phyloP scores from a whole-genome alignment of 139 green algal species.

The Chlamydomonas schloesseri region DNA sequence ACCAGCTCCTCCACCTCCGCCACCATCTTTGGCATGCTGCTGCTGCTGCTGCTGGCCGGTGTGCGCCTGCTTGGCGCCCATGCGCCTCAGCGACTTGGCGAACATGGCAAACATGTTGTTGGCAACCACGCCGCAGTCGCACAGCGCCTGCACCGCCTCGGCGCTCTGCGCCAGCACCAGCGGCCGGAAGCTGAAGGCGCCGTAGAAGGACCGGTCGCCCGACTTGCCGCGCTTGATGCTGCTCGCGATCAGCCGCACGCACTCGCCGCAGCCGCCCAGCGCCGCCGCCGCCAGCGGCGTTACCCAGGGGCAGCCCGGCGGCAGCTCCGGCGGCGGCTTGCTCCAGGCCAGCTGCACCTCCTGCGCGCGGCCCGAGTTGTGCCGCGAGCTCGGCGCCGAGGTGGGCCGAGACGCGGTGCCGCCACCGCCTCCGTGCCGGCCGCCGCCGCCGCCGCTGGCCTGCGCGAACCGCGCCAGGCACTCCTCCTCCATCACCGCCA shows the following conservation, averaged over 20 bases:
- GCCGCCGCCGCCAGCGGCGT: constrained; percentile 38
- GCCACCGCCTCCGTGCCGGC: too few relatives aligned
- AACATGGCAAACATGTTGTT: too few relatives aligned
- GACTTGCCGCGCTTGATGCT: background rate
- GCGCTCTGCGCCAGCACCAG: constrained; percentile 3
- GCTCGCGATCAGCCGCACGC: constrained; percentile 19
- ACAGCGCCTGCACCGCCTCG: constrained; percentile 1
- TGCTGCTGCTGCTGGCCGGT: too few relatives aligned
- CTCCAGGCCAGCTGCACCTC: background rate
- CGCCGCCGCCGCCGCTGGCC: too few relatives aligned
- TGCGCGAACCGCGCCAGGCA: too few relatives aligned
- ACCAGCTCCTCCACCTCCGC: too few relatives aligned
- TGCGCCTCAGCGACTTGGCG: too few relatives aligned
- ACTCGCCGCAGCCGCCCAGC: constrained; percentile 25
- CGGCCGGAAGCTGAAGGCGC: constrained; percentile 34
- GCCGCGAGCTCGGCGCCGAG: background rate
- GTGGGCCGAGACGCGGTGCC: background rate
- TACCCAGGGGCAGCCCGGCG: constrained; percentile 37
- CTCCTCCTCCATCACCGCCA: too few relatives aligned
- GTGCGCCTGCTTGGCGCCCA: too few relatives aligned
- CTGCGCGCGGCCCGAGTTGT: background rate
- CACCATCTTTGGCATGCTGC: too few relatives aligned
- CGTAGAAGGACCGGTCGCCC: constrained; percentile 17
- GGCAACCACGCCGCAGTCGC: background rate
- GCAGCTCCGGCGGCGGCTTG: constrained; percentile 6